Conservation (phyloP, 108 stramenopile species). For the Nitzschia sp. region DNA sequence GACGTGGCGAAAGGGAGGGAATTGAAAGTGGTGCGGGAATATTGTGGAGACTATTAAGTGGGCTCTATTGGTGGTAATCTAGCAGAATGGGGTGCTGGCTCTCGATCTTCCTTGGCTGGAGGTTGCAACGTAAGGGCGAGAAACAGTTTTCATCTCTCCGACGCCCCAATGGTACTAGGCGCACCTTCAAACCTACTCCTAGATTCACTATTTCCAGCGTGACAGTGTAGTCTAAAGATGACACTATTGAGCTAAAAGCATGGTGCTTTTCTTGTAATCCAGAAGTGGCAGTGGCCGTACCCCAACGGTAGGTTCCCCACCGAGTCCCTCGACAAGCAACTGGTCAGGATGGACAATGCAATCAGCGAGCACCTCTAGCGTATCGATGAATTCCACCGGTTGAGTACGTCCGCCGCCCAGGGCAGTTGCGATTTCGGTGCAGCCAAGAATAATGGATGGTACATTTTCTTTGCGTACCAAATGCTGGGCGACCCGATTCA, state of each 20-base stretch:
- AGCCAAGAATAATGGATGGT: neutral
- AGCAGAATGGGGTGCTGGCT: too few species aligned
- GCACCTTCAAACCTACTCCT: too few species aligned
- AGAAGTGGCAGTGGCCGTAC: too few species aligned
- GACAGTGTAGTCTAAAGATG: too few species aligned
- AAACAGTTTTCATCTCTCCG: too few species aligned
- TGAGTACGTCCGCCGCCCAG: neutral
- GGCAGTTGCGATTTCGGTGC: neutral
- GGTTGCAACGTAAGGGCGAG: too few species aligned
- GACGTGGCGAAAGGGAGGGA: neutral
- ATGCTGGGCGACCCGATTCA: neutral
- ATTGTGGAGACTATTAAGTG: neutral
- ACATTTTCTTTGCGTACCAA: neutral
- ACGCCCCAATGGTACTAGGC: too few species aligned
- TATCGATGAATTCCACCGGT: neutral
- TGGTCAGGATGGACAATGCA: constrained; percentile 4
- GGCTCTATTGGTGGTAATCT: too few species aligned
- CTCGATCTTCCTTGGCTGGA: too few species aligned
- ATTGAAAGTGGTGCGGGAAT: neutral
- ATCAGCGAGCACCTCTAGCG: neutral
- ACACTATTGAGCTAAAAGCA: too few species aligned
- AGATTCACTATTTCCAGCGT: too few species aligned
- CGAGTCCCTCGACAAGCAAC: neutral
- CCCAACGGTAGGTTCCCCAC: neutral
- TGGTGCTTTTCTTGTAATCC: too few species aligned